A percentile compares a stretch with the other conserved stretches of the same genome.
phyloP scores from a whole-genome alignment of 768 basidiomycete species.

The Amanita pseudoporphyria region DNA sequence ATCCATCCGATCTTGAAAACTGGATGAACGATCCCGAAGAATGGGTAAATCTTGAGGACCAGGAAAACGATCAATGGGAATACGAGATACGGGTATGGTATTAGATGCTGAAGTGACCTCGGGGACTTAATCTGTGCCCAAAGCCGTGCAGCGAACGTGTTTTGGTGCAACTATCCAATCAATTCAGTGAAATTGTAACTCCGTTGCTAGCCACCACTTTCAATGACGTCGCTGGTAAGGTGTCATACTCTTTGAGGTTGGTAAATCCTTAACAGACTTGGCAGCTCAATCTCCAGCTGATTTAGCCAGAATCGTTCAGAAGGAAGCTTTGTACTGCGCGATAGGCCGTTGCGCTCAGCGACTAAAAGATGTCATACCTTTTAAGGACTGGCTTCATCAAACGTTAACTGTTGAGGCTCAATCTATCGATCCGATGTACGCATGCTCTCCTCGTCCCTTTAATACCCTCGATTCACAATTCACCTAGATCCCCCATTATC shows the following conservation, averaged over 20 bases:
- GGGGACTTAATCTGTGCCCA: neutral
- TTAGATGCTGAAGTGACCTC: neutral
- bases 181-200: slow-evolving; percentile 60
- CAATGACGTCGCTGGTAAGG: slow-evolving; percentile 50
- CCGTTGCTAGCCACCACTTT: slow-evolving; percentile 57
- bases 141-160: slow-evolving; percentile 95
- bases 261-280: slow-evolving; percentile 1
- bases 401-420: slow-evolving; percentile 51
- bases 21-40: slow-evolving; percentile 92
- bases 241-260: slow-evolving; percentile 2
- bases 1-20: slow-evolving; percentile 67
- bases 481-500: slow-evolving; percentile 72
- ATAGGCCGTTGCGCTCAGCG: slow-evolving; percentile 71
- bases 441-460: neutral
- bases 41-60: slow-evolving; percentile 86
- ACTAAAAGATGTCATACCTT: slow-evolving; percentile 54
- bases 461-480: neutral
- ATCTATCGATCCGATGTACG: slow-evolving; percentile 50
- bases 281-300: slow-evolving; percentile 39
- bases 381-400: slow-evolving; percentile 59
- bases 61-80: slow-evolving; percentile 88
- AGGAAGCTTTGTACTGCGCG: slow-evolving; percentile 84
- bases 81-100: slow-evolving; percentile 75
- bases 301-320: slow-evolving; percentile 57
- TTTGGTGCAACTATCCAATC: slow-evolving; percentile 64